Evolutionary conservation across 2,329 filamentous ascomycete species (phyloP).

Genomic region (Verticillium nubilum): DNA sequence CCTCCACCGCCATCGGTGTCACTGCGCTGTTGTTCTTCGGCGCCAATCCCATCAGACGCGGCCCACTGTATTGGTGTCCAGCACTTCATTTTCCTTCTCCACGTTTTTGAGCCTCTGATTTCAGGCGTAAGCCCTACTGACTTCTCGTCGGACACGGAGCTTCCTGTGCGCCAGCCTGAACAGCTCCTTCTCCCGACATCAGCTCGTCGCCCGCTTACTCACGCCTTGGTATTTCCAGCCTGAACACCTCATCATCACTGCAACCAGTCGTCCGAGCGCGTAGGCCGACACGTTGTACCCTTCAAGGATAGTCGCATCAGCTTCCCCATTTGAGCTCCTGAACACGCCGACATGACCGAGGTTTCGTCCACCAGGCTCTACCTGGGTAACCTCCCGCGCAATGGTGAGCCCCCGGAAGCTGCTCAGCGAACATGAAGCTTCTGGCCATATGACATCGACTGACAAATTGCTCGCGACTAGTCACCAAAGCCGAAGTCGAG

Average conservation of each 20-base stretch:
- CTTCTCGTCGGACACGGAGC: not conserved
- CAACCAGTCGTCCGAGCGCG: not conserved
- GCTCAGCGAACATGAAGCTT: not conserved
- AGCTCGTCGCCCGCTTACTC: not conserved
- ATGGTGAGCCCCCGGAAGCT: conserved; percentile 58
- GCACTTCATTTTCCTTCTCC: not conserved
- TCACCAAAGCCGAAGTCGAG: conserved; percentile 95
- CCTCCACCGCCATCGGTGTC: not conserved
- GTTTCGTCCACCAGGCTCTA: conserved; percentile 95
- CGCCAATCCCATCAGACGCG: not conserved
- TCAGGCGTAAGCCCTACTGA: not conserved
- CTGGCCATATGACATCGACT: not conserved
- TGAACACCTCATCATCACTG: not conserved
- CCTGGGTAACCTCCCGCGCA: conserved; percentile 93
- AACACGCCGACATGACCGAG: conserved; percentile 61
- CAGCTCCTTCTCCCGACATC: not conserved
- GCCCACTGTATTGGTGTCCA: not conserved
- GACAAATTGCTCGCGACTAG: conserved; percentile 42
- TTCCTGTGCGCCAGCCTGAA: not conserved
- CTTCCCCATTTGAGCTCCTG: not conserved
- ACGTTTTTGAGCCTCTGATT: not conserved
- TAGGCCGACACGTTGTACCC: not conserved
- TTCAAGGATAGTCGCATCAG: not conserved
- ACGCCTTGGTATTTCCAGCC: not conserved
- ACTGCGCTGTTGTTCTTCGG: not conserved